Evolutionary conservation across 106 monocot genomes (phyloP), one percentile per base, ranked within the genome.

Genomic region (Allium sativum): DNA sequence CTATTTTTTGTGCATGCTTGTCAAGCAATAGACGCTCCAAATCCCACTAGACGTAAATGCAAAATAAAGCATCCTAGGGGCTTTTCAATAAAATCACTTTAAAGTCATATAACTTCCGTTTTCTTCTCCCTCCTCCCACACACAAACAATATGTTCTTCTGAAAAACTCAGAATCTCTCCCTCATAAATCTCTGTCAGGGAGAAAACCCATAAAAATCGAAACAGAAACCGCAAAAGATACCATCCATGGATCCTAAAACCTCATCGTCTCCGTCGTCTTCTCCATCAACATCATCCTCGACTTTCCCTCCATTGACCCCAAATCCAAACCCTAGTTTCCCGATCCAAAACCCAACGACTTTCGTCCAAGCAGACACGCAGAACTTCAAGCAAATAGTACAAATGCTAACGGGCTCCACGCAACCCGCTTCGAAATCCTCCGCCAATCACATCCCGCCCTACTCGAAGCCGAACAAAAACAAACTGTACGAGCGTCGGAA

Each of bases 401-500:
- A 95, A 79, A 81, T 90, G 90, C 87, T 95, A 65, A 95, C 95
- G 46, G 95, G 95, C 45, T 86, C 94, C 42, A 55, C 76, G 10
- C 78, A 81, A 47, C 79, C 85, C 40, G 51, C 87, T 50, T 48
- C 77, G 48, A 68, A 62, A 69, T 65, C 41, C 56, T 40, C 50
- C 56, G 19, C 1, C 42, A 52, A n/a, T 43, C 55, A 18, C 44
- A 18, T 64, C 21, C 64, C 65, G 0, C 62, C 72, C 0, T 19
- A 68, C 17, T 48, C 67, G 10, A 62, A 56, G 6, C 14, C 64
- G 22, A 72, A 72, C 13, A 90, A 95, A 79, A 83, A 79, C 84
- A 95, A 95, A 78, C 84, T 95, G 63, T 87, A 95, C 77, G 90
- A 95, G 79, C 86, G 95, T 58, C 81, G 95, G n/a, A 70, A 56